Percentiles rank a stretch among this genome's conserved stretches.
These are phyloP conservation scores for Fusarium sp. DNA, from an alignment of 2,329 filamentous ascomycete genomes.

Conservation along the genomic window DNA sequence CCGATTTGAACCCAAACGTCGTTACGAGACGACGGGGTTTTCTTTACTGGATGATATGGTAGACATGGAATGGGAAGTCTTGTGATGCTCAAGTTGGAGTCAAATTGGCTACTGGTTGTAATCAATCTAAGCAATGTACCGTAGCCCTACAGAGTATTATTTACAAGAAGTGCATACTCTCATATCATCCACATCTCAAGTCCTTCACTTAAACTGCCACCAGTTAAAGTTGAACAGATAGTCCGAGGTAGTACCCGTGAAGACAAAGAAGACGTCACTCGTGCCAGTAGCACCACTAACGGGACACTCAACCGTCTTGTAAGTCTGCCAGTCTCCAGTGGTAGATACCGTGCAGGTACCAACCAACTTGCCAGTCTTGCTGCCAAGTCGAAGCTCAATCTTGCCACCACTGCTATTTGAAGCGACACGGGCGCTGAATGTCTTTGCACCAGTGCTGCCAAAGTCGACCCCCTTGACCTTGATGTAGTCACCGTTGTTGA, in stretches of 20 bases:
- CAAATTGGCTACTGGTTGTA: accelerated
- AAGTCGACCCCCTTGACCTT: conserved; percentile 14
- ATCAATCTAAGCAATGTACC: background rate
- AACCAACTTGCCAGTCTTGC: background rate
- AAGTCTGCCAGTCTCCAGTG: conserved; percentile 10
- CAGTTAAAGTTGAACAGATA: conserved; percentile 15
- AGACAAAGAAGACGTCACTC: background rate
- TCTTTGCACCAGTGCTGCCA: background rate
- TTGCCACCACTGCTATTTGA: background rate
- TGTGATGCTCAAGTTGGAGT: accelerated
- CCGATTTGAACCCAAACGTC: too few species aligned
- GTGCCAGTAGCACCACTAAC: conserved; percentile 6
- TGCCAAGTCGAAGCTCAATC: conserved; percentile 6
- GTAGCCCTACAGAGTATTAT: too few species aligned
- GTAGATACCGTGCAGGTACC: conserved; percentile 13
- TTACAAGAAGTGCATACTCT: background rate
- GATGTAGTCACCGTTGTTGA: conserved; percentile 15
- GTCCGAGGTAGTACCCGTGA: background rate
- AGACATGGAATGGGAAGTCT: too few species aligned
- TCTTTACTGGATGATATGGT: too few species aligned
- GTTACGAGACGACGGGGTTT: too few species aligned
- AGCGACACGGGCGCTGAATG: conserved; percentile 3
- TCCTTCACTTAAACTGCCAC: conserved; percentile 3
- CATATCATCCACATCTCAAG: accelerated
- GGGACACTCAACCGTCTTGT: background rate